A percentile compares a stretch with the other conserved stretches of the same genome.
Conservation (phyloP, 805 yeast species). For the Saccharomyces jurei region DNA sequence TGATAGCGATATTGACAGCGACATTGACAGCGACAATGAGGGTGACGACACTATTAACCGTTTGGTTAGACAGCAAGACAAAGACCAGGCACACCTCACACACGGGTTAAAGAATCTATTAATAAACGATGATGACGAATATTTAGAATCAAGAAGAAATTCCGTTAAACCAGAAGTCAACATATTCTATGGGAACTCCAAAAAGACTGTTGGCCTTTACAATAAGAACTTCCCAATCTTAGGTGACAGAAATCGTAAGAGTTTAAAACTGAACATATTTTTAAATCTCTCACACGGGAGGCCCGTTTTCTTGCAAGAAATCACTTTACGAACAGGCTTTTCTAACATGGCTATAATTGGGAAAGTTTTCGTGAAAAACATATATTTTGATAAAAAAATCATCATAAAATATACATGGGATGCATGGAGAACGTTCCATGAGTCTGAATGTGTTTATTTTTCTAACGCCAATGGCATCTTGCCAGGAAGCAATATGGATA, state of each 20-base stretch:
- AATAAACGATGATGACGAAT: not conserved
- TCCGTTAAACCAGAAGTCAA: not conserved
- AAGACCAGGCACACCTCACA: not conserved
- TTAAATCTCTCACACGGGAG: slow-evolving; percentile 14
- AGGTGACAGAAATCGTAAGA: slow-evolving; percentile 17
- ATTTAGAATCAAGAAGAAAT: not conserved
- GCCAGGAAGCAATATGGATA: slow-evolving; percentile 21
- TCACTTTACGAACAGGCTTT: slow-evolving; percentile 9
- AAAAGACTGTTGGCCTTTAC: slow-evolving; percentile 17
- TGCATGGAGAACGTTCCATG: slow-evolving; percentile 59
- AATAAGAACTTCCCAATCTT: slow-evolving; percentile 23
- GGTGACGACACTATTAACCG: not conserved
- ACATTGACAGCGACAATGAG: not conserved
- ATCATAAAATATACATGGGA: slow-evolving; percentile 69
- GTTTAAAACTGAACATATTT: slow-evolving; percentile 22
- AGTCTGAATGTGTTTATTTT: slow-evolving; percentile 21
- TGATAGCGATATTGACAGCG: slow-evolving; percentile 3
- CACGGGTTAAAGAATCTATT: not conserved
- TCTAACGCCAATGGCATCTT: slow-evolving; percentile 17
- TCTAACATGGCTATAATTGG: slow-evolving; percentile 42
- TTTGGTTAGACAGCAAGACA: not conserved
- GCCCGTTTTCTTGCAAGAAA: slow-evolving; percentile 15
- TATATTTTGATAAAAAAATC: slow-evolving; percentile 60
- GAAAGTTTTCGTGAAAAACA: slow-evolving; percentile 68
- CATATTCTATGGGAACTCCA: not conserved